These are phyloP conservation scores for Aspergillus nanangensis DNA, from an alignment of 495 filamentous ascomycete species.

Conservation along the genomic window DNA sequence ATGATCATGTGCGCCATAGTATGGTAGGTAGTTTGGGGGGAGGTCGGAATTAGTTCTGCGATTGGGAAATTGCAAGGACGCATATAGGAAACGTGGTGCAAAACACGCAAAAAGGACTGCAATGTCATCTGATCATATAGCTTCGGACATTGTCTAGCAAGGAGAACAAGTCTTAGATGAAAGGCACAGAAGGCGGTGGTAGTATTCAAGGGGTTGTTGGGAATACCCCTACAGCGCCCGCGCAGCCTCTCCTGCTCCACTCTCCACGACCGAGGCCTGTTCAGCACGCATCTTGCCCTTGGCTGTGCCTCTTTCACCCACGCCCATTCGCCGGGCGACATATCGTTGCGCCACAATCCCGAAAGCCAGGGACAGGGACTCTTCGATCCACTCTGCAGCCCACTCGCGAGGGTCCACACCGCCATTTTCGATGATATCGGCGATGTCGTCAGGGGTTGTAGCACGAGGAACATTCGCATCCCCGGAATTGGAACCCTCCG, in stretches of 20 bases:
- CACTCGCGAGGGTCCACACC: constrained; percentile 95
- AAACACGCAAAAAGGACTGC: neutral
- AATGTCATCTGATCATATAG: constrained; percentile 7
- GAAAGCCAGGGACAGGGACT: constrained; percentile 70
- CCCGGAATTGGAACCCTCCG: constrained; percentile 33
- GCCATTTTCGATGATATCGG: constrained; percentile 79
- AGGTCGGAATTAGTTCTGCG: constrained; percentile 3
- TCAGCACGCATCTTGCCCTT: constrained; percentile 78
- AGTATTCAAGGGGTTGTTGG: neutral
- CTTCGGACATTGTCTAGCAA: neutral
- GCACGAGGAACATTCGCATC: constrained; percentile 31
- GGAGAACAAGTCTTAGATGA: constrained; percentile 1
- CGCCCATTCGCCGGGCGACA: constrained; percentile 91
- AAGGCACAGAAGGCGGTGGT: constrained; percentile 7
- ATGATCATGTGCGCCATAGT: no score
- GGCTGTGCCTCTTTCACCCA: constrained; percentile 68
- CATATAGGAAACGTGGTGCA: neutral
- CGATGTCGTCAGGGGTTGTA: constrained; percentile 74
- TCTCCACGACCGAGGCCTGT: constrained; percentile 62
- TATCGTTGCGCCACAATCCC: constrained; percentile 94
- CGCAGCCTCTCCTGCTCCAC: constrained; percentile 78
- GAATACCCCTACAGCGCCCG: constrained; percentile 51
- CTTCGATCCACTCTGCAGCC: constrained; percentile 97
- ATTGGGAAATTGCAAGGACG: neutral
- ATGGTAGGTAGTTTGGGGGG: no score